Conservation (phyloP, 768 basidiomycete genomes). For the Suillus weaverae region DNA sequence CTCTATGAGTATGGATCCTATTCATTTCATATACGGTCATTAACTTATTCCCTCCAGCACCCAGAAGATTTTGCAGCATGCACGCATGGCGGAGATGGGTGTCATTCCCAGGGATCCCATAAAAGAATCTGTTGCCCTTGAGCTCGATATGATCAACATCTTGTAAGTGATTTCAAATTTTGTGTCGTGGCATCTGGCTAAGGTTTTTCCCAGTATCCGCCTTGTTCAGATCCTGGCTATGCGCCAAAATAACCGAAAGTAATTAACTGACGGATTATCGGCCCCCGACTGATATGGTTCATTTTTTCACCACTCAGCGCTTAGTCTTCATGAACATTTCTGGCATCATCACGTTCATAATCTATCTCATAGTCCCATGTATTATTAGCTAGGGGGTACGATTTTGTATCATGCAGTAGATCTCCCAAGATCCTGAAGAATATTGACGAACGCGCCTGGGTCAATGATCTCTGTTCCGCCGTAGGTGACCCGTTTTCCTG, state of each 20-base stretch:
- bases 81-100: constrained; percentile 70
- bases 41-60: constrained; percentile 47
- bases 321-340: background rate
- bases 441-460: constrained; percentile 79
- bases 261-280: constrained; percentile 23
- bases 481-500: constrained; percentile 86
- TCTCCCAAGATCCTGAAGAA: constrained; percentile 67
- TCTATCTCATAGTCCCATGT: background rate
- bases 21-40: background rate
- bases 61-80: constrained; percentile 81
- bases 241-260: constrained; percentile 57
- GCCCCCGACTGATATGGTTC: background rate
- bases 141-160: constrained; percentile 89
- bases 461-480: constrained; percentile 95
- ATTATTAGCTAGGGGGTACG: constrained; percentile 5
- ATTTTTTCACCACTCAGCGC: background rate
- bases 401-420: constrained; percentile 24
- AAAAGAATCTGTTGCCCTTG: constrained; percentile 73
- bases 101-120: constrained; percentile 69
- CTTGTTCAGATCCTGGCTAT: constrained; percentile 78
- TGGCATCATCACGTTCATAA: background rate
- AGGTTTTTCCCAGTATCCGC: constrained; percentile 54
- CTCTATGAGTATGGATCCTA: constrained; percentile 71
- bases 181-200: constrained; percentile 4
- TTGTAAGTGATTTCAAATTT: constrained; percentile 51